Evolutionary conservation across 73 alveolate genomes (phyloP).

Genomic region (Symbiodinium natans): DNA sequence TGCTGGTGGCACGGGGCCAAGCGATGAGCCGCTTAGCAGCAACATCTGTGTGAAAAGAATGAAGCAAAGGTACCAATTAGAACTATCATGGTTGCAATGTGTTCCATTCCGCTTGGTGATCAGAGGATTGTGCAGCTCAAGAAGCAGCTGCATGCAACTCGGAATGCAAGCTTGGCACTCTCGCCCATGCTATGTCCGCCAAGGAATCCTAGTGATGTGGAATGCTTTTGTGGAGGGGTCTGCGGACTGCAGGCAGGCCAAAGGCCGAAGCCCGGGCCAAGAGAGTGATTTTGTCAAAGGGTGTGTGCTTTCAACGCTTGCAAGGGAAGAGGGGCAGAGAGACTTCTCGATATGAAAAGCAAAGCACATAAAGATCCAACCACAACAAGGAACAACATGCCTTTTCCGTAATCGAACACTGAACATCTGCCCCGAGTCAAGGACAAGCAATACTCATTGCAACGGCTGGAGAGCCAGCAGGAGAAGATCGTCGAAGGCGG

Average conservation of each 20-base stretch:
- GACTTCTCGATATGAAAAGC: no score
- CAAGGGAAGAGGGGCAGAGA: not conserved
- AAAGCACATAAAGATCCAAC: no score
- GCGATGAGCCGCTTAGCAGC: conserved; percentile 6
- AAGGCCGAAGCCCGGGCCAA: no score
- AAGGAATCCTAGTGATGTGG: no score
- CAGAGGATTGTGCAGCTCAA: conserved; percentile 54
- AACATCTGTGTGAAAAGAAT: not conserved
- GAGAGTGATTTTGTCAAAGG: no score
- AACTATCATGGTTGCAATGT: not conserved
- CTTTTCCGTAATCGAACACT: not conserved
- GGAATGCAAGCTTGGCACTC: not conserved
- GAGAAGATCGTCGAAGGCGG: conserved; percentile 64
- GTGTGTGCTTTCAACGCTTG: no score
- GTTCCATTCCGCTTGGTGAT: no score
- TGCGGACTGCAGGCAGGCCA: no score
- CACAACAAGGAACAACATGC: not conserved
- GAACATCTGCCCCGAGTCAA: not conserved
- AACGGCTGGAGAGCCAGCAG: conserved; percentile 74
- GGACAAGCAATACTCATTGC: conserved; percentile 54
- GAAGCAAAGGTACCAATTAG: not conserved
- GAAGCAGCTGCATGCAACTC: conserved; percentile 39
- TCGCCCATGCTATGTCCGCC: no score
- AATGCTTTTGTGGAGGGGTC: no score
- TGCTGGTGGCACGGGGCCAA: not conserved